These are phyloP conservation scores for Eudorina sp. DNA, from an alignment of 139 green algal genomes.

Conservation along the genomic window DNA sequence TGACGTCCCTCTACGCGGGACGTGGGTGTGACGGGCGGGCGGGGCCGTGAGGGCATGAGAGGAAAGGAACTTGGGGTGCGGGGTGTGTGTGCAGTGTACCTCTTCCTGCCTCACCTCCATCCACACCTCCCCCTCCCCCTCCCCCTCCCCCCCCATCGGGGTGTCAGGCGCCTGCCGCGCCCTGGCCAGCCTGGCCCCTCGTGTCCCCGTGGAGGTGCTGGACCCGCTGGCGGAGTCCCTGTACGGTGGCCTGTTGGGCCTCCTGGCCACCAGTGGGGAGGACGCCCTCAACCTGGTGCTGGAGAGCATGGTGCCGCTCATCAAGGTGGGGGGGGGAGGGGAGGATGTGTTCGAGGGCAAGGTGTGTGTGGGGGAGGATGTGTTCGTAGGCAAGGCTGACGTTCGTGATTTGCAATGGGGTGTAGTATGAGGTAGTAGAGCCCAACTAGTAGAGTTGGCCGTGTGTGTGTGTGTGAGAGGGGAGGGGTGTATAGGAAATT, in stretches of 20 bases:
- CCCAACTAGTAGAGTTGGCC: too few relatives aligned
- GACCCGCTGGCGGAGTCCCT: constrained; percentile 31
- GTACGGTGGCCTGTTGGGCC: constrained; percentile 60
- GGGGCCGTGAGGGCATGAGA: too few relatives aligned
- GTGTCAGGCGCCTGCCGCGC: constrained; percentile 47
- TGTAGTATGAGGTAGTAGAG: too few relatives aligned
- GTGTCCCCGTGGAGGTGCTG: background rate
- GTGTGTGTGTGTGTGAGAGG: too few relatives aligned
- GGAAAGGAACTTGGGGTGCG: too few relatives aligned
- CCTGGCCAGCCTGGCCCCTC: constrained; percentile 37
- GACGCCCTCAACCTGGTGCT: constrained; percentile 85
- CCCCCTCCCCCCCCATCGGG: background rate
- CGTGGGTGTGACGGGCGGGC: too few relatives aligned
- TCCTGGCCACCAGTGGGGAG: constrained; percentile 65
- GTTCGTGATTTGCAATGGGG: too few relatives aligned
- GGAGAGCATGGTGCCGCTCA: constrained; percentile 71
- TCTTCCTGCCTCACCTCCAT: background rate
- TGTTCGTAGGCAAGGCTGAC: too few relatives aligned
- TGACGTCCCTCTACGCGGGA: too few relatives aligned
- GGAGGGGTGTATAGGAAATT: too few relatives aligned
- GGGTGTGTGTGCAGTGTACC: too few relatives aligned
- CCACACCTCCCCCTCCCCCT: background rate
- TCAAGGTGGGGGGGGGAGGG: constrained; percentile 3
- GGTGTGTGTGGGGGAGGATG: too few relatives aligned
- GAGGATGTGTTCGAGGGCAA: background rate